phyloP scores from a whole-genome alignment of 2,329 filamentous ascomycete genomes.

The Ophioceras dolichostomum region DNA sequence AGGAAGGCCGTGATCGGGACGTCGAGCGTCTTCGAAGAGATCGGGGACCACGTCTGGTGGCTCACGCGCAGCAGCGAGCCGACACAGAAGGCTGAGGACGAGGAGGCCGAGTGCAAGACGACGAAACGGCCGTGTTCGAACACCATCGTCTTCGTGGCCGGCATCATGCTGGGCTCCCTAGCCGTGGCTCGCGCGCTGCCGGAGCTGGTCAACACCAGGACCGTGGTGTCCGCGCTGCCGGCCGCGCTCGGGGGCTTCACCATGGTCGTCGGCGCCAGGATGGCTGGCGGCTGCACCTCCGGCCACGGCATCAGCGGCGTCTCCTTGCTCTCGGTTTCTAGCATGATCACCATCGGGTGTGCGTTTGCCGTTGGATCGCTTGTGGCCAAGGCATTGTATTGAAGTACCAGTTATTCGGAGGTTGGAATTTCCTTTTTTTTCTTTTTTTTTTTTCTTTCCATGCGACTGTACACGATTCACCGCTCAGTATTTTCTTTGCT shows the following conservation, averaged over 20 bases:
- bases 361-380: conserved; percentile 39
- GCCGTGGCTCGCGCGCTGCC: conserved; percentile 20
- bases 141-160: conserved; percentile 2
- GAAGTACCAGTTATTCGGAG: too few species aligned
- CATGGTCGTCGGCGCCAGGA: conserved; percentile 46
- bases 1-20: conserved; percentile 45
- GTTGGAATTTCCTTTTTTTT: too few species aligned
- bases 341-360: conserved; percentile 45
- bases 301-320: conserved; percentile 59
- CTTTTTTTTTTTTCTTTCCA: too few species aligned
- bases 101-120: too few species aligned
- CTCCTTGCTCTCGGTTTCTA: conserved; percentile 47
- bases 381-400: conserved; percentile 1
- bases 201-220: conserved; percentile 9
- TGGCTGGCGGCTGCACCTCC: conserved; percentile 56
- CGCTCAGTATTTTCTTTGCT: too few species aligned
- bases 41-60: conserved; percentile 38
- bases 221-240: conserved; percentile 19
- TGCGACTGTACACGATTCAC: too few species aligned
- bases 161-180: neutral
- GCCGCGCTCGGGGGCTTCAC: conserved; percentile 41
- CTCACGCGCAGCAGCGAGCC: neutral
- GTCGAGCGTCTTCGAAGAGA: conserved; percentile 48
- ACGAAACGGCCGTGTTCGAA: conserved; percentile 1
- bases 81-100: conserved; percentile 14